Base-by-base conservation (phyloP, 768 basidiomycete species). In the Tricholoma terreum region DNA sequence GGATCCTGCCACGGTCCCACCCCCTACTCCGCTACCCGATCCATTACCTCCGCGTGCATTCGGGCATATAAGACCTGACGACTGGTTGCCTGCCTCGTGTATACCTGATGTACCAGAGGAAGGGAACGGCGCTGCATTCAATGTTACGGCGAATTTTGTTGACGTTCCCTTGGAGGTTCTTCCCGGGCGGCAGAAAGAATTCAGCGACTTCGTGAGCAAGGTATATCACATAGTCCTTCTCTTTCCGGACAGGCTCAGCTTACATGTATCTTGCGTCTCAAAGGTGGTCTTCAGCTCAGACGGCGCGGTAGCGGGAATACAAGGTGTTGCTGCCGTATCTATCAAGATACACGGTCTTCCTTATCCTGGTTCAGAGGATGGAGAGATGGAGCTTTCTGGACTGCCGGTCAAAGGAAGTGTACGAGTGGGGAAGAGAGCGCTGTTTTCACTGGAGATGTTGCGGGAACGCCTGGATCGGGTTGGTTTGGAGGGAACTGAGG, bases 151-250 rank as follows among this genome's bases (percentile, higher is more conserved):
- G 7, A 77, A 78, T 61, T 80, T 93, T 48, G 76, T 80, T 2
- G 87, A 92, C 62, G 85, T 90, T 10, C 90, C 91, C 11, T 71
- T 94, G 30, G 74, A 90, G 56, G 87, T 93, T 9, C 74, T 94
- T 0, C 89, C 90, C 0, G 90, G 91, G 6, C 80, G 92, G 42
- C 81, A 91, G 68, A 83, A 79, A 59, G 82, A 88, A 64, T 92
- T 94, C 60, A 84, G 86, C 58, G 76, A 78, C 54, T 94, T 94
- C 58, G 82, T 93, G 14, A 72, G 79, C 61, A 93, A 94, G 84
- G 90, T 90, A 38, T 9, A 62, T 59, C 8, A 11, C 22, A 12
- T 30, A 27, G 30, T 58, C 35, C 38, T 1, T 57, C 34, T 38
- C 50, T 11, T 6, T 15, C 9, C n/a, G 58, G 49, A 54, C 50